Evolutionary conservation across 2,329 filamentous ascomycete genomes (phyloP).

Genomic region (Xylaria hypoxylon): DNA sequence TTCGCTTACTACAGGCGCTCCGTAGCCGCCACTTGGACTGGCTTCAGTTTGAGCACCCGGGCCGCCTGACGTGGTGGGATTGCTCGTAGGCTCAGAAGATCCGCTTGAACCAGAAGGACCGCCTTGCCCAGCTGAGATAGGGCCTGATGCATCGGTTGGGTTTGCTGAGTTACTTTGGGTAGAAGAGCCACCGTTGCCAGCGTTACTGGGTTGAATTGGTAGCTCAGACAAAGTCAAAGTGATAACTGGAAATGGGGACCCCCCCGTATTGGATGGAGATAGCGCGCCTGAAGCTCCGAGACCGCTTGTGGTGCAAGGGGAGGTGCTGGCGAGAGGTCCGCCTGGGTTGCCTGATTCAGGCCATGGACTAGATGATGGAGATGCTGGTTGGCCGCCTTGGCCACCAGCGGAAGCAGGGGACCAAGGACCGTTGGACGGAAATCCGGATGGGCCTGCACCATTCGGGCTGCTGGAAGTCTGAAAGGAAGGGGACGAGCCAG

Average conservation of each 20-base stretch:
- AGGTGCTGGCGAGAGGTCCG: slow-evolving; percentile 25
- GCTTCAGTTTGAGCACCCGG: slow-evolving; percentile 28
- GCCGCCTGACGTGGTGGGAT: slow-evolving; percentile 22
- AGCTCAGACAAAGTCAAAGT: slow-evolving; percentile 44
- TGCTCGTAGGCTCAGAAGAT: slow-evolving; percentile 32
- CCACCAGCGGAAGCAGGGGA: slow-evolving; percentile 29
- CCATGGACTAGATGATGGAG: slow-evolving; percentile 31
- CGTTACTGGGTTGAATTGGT: slow-evolving; percentile 24
- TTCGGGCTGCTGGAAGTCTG: slow-evolving; percentile 17
- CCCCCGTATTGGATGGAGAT: slow-evolving; percentile 34
- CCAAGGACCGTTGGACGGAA: slow-evolving; percentile 28
- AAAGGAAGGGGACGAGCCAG: no score
- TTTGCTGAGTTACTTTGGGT: slow-evolving; percentile 29
- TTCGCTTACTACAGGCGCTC: slow-evolving; percentile 37
- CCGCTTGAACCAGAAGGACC: slow-evolving; percentile 23
- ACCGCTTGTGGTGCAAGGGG: slow-evolving; percentile 13
- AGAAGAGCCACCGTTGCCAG: slow-evolving; percentile 22
- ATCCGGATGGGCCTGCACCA: slow-evolving; percentile 18
- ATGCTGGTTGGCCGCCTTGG: slow-evolving; percentile 30
- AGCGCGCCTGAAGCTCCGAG: slow-evolving; percentile 15
- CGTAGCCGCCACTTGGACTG: slow-evolving; percentile 43
- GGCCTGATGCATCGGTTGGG: slow-evolving; percentile 34
- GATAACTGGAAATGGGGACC: slow-evolving; percentile 41
- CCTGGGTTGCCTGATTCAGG: slow-evolving; percentile 33
- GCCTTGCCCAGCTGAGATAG: slow-evolving; percentile 40